Conservation (phyloP, 225 moss, liverwort and hornwort genomes). For the Thuidium tamariscinum region DNA sequence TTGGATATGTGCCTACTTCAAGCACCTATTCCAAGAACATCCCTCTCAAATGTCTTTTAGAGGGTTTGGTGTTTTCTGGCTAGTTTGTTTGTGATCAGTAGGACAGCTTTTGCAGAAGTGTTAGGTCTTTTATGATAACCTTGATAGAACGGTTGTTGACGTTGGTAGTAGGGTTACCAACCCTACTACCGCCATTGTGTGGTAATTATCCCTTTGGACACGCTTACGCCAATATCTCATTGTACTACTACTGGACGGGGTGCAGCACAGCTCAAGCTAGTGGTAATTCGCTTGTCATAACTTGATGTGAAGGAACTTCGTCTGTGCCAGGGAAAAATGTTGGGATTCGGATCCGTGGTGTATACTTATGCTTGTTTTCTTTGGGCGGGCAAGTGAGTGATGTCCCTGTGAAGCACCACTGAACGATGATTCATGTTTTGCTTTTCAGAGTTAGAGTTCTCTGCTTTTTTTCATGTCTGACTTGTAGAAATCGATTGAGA, state of each 20-base stretch:
- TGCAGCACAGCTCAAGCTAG: neutral
- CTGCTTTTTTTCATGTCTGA: no score
- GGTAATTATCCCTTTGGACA: neutral
- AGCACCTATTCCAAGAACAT: neutral
- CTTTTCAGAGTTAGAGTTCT: neutral
- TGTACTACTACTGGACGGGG: neutral
- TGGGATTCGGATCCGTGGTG: neutral
- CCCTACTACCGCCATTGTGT: no score
- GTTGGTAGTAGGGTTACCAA: neutral
- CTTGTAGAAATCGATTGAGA: neutral
- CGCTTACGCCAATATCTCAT: neutral
- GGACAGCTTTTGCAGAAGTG: neutral
- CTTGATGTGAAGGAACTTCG: neutral
- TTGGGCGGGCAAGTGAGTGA: neutral
- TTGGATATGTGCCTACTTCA: neutral
- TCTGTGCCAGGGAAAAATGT: neutral
- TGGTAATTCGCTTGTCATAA: neutral
- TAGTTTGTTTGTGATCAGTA: neutral
- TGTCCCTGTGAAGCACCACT: neutral
- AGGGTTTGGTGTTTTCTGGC: neutral
- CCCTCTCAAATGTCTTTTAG: neutral
- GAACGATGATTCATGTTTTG: neutral
- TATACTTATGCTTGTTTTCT: neutral
- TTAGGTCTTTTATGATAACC: neutral
- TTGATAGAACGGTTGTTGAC: neutral